Conservation (phyloP, 495 filamentous ascomycete genomes). For the Stereocaulon alpinum region DNA sequence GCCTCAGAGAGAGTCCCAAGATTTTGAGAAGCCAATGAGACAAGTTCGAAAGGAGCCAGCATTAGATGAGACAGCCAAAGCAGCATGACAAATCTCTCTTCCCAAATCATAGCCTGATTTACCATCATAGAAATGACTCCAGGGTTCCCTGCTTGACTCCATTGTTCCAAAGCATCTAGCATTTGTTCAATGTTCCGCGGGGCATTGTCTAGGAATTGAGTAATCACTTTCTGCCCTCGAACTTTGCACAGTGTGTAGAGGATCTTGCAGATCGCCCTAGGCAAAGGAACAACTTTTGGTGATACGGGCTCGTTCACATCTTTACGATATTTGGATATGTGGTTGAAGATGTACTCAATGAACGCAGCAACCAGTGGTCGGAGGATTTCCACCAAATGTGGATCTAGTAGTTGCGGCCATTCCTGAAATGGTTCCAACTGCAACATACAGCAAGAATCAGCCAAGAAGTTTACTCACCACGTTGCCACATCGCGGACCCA, state of each 20-base stretch:
- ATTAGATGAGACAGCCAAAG: slow-evolving; percentile 90
- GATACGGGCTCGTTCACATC: slow-evolving; percentile 29
- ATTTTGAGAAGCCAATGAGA: slow-evolving; percentile 62
- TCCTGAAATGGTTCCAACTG: slow-evolving; percentile 91
- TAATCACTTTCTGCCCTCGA: slow-evolving; percentile 83
- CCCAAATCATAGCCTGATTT: slow-evolving; percentile 51
- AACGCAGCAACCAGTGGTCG: slow-evolving; percentile 63
- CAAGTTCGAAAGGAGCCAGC: slow-evolving; percentile 85
- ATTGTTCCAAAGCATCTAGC: slow-evolving; percentile 52
- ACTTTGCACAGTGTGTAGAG: slow-evolving; percentile 93
- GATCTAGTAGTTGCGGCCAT: slow-evolving; percentile 90
- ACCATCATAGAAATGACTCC: slow-evolving; percentile 10
- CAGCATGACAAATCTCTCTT: slow-evolving; percentile 78
- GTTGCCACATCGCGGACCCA: neutral
- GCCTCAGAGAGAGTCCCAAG: slow-evolving; percentile 26
- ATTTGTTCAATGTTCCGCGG: slow-evolving; percentile 71
- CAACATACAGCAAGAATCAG: neutral
- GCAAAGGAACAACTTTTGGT: slow-evolving; percentile 39
- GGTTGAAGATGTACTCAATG: slow-evolving; percentile 49
- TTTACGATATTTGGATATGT: slow-evolving; percentile 24
- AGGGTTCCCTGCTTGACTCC: slow-evolving; percentile 26
- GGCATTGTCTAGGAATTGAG: slow-evolving; percentile 81
- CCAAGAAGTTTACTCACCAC: neutral
- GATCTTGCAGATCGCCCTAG: slow-evolving; percentile 61
- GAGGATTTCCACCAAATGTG: slow-evolving; percentile 64